Evolutionary conservation across 345 rosid genomes (phyloP).

Genomic region (Corchorus capsularis): DNA sequence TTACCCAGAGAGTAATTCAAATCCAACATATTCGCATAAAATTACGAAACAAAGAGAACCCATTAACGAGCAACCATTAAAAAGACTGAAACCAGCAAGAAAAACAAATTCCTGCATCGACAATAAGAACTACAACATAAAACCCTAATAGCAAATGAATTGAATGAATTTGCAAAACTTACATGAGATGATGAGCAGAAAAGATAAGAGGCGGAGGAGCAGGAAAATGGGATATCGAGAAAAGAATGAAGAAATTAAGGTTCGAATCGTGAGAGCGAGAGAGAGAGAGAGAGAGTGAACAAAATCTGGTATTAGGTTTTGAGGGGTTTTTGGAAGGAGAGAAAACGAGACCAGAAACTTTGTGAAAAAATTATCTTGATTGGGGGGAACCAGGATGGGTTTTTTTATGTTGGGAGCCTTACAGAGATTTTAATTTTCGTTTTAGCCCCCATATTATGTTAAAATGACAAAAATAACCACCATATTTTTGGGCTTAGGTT

Average conservation of each 20-base stretch:
- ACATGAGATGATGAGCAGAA: slow-evolving; percentile 11
- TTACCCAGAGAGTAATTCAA: background rate
- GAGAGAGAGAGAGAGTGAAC: background rate
- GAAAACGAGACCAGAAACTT: background rate
- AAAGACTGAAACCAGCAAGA: background rate
- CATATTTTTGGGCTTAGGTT: background rate
- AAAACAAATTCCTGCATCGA: background rate
- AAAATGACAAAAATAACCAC: slow-evolving; percentile 2
- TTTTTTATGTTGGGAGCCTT: background rate
- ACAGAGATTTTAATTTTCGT: background rate
- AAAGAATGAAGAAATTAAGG: background rate
- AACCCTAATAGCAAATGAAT: slow-evolving; percentile 7
- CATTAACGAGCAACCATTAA: background rate
- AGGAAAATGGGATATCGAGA: background rate
- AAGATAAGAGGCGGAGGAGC: background rate
- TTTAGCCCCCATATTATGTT: background rate
- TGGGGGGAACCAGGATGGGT: background rate
- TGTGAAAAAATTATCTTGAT: background rate
- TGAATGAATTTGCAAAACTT: slow-evolving; percentile 12
- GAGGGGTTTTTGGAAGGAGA: slow-evolving; percentile 2
- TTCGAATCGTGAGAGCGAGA: background rate
- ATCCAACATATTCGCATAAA: background rate
- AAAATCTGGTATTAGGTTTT: background rate
- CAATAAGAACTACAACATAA: background rate
- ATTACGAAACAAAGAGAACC: background rate